Percentiles rank a stretch among this genome's conserved stretches.
These are phyloP conservation scores for Hyaloscypha hepaticicola DNA, from an alignment of 495 filamentous ascomycete species.

Conservation along the genomic window DNA sequence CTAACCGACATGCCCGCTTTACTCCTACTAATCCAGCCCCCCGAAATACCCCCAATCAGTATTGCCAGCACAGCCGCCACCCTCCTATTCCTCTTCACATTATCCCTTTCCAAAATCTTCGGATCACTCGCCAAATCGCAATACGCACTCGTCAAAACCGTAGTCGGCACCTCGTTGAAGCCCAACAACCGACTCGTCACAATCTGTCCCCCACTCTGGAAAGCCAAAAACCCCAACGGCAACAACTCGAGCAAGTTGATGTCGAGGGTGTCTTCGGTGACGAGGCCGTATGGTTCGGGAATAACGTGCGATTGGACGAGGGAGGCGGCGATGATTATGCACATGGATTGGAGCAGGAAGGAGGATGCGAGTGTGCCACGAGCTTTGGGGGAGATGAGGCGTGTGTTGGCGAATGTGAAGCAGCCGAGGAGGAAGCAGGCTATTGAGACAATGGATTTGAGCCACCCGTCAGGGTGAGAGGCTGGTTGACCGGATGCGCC, in stretches of 20 bases:
- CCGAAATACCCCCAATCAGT: slow-evolving; percentile 59
- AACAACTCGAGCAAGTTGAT: slow-evolving; percentile 44
- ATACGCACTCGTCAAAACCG: slow-evolving; percentile 70
- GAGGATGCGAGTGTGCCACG: slow-evolving; percentile 54
- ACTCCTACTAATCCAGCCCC: slow-evolving; percentile 62
- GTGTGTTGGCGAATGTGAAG: slow-evolving; percentile 38
- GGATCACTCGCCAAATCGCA: slow-evolving; percentile 65
- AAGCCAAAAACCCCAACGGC: slow-evolving; percentile 63
- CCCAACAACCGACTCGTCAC: slow-evolving; percentile 61
- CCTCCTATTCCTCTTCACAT: slow-evolving; percentile 64
- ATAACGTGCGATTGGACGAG: slow-evolving; percentile 53
- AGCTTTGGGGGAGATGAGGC: slow-evolving; percentile 33
- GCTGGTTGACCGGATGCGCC: slow-evolving; percentile 53
- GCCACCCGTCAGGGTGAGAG: slow-evolving; percentile 57
- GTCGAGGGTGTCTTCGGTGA: slow-evolving; percentile 24
- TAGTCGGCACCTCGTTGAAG: slow-evolving; percentile 68
- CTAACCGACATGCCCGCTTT: slow-evolving; percentile 52
- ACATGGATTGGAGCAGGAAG: slow-evolving; percentile 56
- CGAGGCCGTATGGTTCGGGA: slow-evolving; percentile 36
- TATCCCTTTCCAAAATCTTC: slow-evolving; percentile 47
- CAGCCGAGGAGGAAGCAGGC: slow-evolving; percentile 55
- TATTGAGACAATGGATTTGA: slow-evolving; percentile 63
- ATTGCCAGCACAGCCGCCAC: slow-evolving; percentile 55
- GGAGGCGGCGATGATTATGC: slow-evolving; percentile 58
- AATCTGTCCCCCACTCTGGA: slow-evolving; percentile 71